These are phyloP conservation scores for Primulina huaijiensis DNA, from an alignment of 257 asterid genomes.

Conservation along the genomic window DNA sequence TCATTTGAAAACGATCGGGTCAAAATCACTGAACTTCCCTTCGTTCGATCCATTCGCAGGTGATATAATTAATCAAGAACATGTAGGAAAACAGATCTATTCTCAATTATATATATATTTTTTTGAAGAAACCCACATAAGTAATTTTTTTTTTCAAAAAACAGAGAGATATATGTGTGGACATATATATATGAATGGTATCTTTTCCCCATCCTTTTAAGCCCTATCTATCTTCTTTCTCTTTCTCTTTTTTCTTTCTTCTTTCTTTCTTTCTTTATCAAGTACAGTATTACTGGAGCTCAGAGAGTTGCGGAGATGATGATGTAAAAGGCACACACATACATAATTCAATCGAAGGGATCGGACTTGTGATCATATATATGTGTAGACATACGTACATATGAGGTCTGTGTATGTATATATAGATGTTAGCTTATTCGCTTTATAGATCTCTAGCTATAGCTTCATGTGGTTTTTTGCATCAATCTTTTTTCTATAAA, in stretches of 20 bases:
- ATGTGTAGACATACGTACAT: not conserved
- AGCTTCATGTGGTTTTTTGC: not conserved
- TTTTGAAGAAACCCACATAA: not conserved
- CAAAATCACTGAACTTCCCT: conserved; percentile 53
- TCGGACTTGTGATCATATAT: conserved; percentile 16
- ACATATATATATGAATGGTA: conserved; percentile 51
- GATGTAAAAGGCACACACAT: not conserved
- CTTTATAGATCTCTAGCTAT: not conserved
- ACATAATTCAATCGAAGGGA: conserved; percentile 16
- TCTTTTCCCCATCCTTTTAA: conserved; percentile 55
- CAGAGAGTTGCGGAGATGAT: conserved; percentile 37
- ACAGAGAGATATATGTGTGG: conserved; percentile 29
- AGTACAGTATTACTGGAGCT: not conserved
- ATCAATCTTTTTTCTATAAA: not conserved
- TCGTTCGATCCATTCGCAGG: conserved; percentile 47
- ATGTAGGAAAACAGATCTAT: conserved; percentile 21
- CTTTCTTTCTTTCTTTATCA: conserved; percentile 39
- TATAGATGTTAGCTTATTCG: conserved; percentile 9
- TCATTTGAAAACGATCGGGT: conserved; percentile 58
- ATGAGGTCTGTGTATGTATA: not conserved
- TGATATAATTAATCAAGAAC: conserved; percentile 25
- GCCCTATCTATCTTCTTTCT: conserved; percentile 12
- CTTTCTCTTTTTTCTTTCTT: conserved; percentile 19
- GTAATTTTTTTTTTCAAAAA: not conserved
- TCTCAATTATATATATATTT: conserved; percentile 1